These are phyloP conservation scores for Aspergillus panamensis DNA, from an alignment of 495 filamentous ascomycete genomes.

Conservation along the genomic window DNA sequence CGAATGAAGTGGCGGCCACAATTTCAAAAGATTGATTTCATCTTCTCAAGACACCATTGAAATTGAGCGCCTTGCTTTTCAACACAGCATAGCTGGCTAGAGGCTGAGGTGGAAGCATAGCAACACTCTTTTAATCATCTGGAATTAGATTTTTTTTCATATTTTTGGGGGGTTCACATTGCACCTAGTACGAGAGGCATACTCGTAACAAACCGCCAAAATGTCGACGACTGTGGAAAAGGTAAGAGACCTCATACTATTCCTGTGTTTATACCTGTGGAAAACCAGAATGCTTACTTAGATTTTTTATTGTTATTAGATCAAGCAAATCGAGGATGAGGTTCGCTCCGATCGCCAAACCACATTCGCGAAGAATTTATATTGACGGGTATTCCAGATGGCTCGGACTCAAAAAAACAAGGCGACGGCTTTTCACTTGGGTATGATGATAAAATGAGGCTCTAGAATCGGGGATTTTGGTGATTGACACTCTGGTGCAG, in stretches of 20 bases:
- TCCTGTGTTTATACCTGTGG: slow-evolving; percentile 4
- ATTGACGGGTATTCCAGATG: slow-evolving; percentile 57
- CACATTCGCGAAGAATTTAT: not conserved
- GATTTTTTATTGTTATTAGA: slow-evolving; percentile 51
- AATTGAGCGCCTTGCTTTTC: slow-evolving; percentile 8
- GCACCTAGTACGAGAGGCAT: slow-evolving; percentile 19
- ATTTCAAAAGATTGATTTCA: slow-evolving; percentile 27
- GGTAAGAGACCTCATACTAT: slow-evolving; percentile 47
- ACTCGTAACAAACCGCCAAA: slow-evolving; percentile 42
- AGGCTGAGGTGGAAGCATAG: not conserved
- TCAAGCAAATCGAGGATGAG: slow-evolving; percentile 96
- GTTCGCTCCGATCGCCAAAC: slow-evolving; percentile 42
- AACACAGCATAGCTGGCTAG: slow-evolving; percentile 14
- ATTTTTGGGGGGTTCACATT: slow-evolving; percentile 7
- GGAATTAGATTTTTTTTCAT: slow-evolving; percentile 8
- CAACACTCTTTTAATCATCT: not conserved
- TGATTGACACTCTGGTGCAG: slow-evolving; percentile 41
- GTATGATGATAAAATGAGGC: slow-evolving; percentile 29
- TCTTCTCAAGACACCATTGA: slow-evolving; percentile 9
- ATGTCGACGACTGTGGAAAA: slow-evolving; percentile 98
- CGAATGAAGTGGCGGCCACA: slow-evolving; percentile 31
- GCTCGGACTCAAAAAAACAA: slow-evolving; percentile 98
- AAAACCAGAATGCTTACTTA: slow-evolving; percentile 24
- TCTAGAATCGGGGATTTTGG: slow-evolving; percentile 7
- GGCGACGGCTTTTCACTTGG: slow-evolving; percentile 81